phyloP scores from a whole-genome alignment of 2,329 filamentous ascomycete species.

The Geosmithia morbida region DNA sequence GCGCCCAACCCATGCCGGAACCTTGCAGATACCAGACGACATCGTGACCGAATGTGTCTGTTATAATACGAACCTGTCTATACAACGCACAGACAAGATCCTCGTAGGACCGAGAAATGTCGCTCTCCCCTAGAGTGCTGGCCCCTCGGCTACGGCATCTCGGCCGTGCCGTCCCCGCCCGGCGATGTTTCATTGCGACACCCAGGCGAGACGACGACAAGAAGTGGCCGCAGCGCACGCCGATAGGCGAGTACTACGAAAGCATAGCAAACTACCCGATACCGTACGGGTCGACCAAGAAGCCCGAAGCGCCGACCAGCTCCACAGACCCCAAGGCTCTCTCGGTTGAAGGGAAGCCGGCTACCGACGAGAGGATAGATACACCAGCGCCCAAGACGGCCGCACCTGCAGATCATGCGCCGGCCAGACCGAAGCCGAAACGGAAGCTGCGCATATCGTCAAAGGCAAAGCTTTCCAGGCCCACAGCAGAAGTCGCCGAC shows the following conservation, averaged over 20 bases:
- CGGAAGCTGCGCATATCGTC: conserved; percentile 7
- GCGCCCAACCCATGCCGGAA: neutral
- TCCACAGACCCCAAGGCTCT: conserved; percentile 15
- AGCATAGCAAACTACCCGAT: conserved; percentile 33
- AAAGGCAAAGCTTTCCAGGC: neutral
- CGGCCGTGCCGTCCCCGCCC: conserved; percentile 6
- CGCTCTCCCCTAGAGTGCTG: conserved; percentile 11
- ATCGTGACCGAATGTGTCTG: neutral
- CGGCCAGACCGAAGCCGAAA: conserved; percentile 13
- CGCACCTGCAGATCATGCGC: conserved; percentile 2
- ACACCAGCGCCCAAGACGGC: conserved; percentile 3
- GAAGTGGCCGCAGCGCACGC: conserved; percentile 22
- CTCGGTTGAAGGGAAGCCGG: conserved; percentile 5
- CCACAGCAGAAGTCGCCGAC: neutral
- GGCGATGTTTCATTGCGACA: conserved; percentile 14
- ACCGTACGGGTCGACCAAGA: conserved; percentile 20
- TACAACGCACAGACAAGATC: neutral
- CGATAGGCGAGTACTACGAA: conserved; percentile 45
- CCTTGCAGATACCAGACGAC: neutral
- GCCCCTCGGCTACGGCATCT: conserved; percentile 15
- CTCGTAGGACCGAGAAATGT: conserved; percentile 9
- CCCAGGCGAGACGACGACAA: conserved; percentile 6
- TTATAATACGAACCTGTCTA: neutral
- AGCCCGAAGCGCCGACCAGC: conserved; percentile 28
- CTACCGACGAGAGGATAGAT: neutral